Base-by-base conservation (phyloP, 169 alveolate species). In the Eimeria falciformis region DNA sequence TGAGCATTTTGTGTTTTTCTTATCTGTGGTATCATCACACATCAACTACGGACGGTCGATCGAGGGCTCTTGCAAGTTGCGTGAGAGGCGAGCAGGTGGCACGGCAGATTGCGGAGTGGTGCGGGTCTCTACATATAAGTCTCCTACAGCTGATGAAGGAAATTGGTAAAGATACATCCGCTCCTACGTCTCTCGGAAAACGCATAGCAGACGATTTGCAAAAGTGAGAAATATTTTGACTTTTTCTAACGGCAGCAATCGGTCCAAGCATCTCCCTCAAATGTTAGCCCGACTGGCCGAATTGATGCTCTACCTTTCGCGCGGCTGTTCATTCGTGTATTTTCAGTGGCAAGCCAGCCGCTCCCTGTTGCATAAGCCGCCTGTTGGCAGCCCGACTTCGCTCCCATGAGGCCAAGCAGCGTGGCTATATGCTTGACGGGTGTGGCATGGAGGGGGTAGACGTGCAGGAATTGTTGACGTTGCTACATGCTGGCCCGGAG, bases 41-140 rank as follows among this genome's bases (percentile, higher is more conserved):
- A 53, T 17, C 25, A 53, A 21, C 65, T 53, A 12, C 65, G 3
- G 25, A 53, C 25, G 25, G 3, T 12, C 65, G 65, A 53, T 2
- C 17, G 3, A 53, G 25, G 65, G 75, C 75, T 25, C 29, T 62
- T 62, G 40, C 3, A 3, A 14, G 33, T 12, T 79, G 73, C 50
- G 88, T 27, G 33, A 2, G 88, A 23, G 14, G 73, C 33, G 46
- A 6, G 73, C 88, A 79, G 88, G 65, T 79, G 6, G 88, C 88
- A 55, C 47, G 50, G 88, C 73, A 79, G 40, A 55, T 79, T n/a
- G 88, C 88, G 18, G 88, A 79, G 53, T 79, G 88, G 88, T 79
- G 88, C 50, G 88, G 88, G n/a, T 68, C 88, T 40, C 71, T 79
- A 9, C 50, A 79, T 71, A 53, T 79, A 33, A 79, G 88, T 29